Evolutionary conservation across 2,329 filamentous ascomycete genomes (phyloP).

Genomic region (Pseudogymnoascus sp.): DNA sequence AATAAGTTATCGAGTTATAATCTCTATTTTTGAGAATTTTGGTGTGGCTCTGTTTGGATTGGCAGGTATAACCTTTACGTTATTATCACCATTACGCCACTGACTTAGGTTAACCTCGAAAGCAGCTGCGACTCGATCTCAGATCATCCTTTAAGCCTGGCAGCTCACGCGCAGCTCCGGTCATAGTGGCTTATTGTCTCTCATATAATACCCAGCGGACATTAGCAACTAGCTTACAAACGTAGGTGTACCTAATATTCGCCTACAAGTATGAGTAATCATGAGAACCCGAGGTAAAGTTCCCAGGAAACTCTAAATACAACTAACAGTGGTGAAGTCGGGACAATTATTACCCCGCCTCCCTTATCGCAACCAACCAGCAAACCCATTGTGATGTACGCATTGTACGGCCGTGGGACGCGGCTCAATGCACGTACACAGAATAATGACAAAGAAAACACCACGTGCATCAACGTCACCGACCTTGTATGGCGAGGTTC

Average conservation of each 20-base stretch:
- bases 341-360: background rate
- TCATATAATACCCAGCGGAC: constrained; percentile 12
- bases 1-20: no score
- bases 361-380: background rate
- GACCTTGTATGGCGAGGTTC: background rate
- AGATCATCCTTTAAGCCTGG: constrained; percentile 12
- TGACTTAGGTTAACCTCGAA: constrained; percentile 11
- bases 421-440: background rate
- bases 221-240: background rate
- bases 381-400: background rate
- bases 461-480: background rate
- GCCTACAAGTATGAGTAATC: background rate
- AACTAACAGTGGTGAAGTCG: background rate
- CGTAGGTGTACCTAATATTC: background rate
- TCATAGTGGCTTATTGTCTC: constrained; percentile 12
- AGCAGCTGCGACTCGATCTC: constrained; percentile 15
- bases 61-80: no score
- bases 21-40: no score
- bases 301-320: background rate
- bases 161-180: constrained; percentile 13
- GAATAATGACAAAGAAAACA: background rate
- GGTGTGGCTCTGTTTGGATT: no score
- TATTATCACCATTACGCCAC: no score
- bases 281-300: background rate
- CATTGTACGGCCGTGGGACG: background rate